Conservation (phyloP, 192 early-diverging fungal species). For the Gryganskiella cystojenkinii region DNA sequence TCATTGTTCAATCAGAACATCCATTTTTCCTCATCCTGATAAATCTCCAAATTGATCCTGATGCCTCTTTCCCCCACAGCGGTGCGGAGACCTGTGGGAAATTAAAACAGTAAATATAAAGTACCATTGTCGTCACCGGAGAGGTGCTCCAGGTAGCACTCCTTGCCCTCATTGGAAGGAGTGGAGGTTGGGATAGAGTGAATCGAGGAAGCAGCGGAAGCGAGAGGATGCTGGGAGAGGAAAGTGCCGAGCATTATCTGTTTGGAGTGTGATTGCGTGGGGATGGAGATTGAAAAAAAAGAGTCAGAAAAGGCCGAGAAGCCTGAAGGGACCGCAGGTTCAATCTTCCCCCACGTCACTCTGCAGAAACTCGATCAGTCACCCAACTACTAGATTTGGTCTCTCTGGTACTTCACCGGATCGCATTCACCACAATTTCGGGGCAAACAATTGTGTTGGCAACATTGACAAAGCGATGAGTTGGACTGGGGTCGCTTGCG, state of each 20-base stretch:
- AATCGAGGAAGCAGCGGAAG: conserved; percentile 5
- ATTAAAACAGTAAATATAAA: conserved; percentile 3
- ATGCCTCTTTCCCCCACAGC: background rate
- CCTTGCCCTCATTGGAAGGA: conserved; percentile 35
- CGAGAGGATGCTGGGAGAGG: conserved; percentile 20
- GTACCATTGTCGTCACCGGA: conserved; percentile 42
- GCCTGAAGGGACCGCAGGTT: no score
- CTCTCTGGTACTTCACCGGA: no score
- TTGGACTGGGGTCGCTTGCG: no score
- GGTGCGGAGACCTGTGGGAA: conserved; percentile 38
- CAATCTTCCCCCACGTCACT: no score
- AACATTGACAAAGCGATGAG: no score
- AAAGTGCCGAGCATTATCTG: conserved; percentile 46
- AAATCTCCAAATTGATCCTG: background rate
- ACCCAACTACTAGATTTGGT: no score
- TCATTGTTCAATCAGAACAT: no score
- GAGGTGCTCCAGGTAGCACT: conserved; percentile 57
- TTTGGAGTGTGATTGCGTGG: background rate
- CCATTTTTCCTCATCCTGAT: background rate
- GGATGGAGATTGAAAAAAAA: background rate
- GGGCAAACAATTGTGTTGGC: no score
- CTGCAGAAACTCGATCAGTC: no score
- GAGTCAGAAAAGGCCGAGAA: no score
- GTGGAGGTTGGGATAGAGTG: conserved; percentile 37
- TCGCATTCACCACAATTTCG: no score